A percentile compares a stretch with the other conserved stretches of the same genome.
Evolutionary conservation across 2,329 filamentous ascomycete genomes (phyloP).

Genomic region (Zymoseptoria passerinii): DNA sequence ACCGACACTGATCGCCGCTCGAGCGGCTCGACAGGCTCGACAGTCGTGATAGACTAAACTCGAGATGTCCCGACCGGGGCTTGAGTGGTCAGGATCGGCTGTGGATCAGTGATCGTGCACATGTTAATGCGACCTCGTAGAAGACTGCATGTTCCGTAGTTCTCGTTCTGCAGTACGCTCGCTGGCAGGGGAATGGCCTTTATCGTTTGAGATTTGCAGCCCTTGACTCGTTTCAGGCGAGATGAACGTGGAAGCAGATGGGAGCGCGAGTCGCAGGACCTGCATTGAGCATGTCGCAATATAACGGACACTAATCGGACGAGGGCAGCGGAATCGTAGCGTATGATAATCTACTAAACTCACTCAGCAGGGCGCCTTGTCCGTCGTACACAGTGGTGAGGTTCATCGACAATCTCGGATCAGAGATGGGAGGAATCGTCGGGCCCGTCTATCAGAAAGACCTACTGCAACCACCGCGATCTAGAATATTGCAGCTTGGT

Average conservation of each 20-base stretch:
- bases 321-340: too few relatives aligned
- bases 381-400: too few relatives aligned
- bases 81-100: not conserved
- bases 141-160: not conserved
- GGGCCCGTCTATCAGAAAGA: too few relatives aligned
- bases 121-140: not conserved
- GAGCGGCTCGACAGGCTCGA: too few relatives aligned
- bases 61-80: not conserved
- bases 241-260: not conserved
- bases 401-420: too few relatives aligned
- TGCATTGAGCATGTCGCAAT: not conserved
- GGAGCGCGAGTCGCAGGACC: not conserved
- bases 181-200: not conserved
- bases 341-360: too few relatives aligned
- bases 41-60: not conserved
- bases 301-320: too few relatives aligned
- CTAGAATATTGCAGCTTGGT: not conserved
- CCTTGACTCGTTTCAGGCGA: not conserved
- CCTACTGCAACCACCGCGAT: not conserved
- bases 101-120: not conserved
- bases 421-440: too few relatives aligned
- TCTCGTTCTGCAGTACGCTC: not conserved
- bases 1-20: too few relatives aligned
- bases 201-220: not conserved
- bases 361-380: too few relatives aligned